phyloP scores from a whole-genome alignment of 2,329 filamentous ascomycete species.

The Ciborinia camelliae region DNA sequence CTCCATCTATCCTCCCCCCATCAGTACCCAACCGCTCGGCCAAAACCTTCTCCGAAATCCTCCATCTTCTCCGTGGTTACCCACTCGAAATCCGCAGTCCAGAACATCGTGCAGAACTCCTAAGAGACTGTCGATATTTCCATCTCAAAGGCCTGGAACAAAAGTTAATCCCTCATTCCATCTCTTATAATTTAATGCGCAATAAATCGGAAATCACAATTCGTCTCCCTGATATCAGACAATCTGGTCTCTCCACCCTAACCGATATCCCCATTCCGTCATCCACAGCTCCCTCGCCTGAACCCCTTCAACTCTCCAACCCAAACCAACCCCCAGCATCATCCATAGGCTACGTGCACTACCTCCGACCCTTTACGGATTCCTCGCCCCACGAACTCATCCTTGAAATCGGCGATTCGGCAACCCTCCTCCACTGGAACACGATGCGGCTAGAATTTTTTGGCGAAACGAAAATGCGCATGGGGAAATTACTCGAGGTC shows the following conservation, averaged over 20 bases:
- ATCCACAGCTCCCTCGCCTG: conserved; percentile 32
- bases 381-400: conserved; percentile 69
- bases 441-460: conserved; percentile 57
- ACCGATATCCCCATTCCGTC: conserved; percentile 41
- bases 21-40: conserved; percentile 76
- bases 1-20: conserved; percentile 81
- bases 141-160: conserved; percentile 91
- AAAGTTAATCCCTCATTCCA: conserved; percentile 71
- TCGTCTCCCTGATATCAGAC: conserved; percentile 81
- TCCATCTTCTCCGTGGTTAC: conserved; percentile 81
- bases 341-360: conserved; percentile 61
- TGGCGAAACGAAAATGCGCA: conserved; percentile 63
- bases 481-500: conserved; percentile 73
- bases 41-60: conserved; percentile 78
- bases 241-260: conserved; percentile 71
- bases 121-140: conserved; percentile 88
- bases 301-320: conserved; percentile 19
- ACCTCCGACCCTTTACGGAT: conserved; percentile 84
- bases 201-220: conserved; percentile 72
- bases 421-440: conserved; percentile 51
- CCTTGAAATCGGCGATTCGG: conserved; percentile 67
- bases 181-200: conserved; percentile 70
- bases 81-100: conserved; percentile 73
- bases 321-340: conserved; percentile 22
- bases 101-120: conserved; percentile 69